phyloP scores from a whole-genome alignment of 805 yeast species.

The Candida khao-thaluensis region DNA sequence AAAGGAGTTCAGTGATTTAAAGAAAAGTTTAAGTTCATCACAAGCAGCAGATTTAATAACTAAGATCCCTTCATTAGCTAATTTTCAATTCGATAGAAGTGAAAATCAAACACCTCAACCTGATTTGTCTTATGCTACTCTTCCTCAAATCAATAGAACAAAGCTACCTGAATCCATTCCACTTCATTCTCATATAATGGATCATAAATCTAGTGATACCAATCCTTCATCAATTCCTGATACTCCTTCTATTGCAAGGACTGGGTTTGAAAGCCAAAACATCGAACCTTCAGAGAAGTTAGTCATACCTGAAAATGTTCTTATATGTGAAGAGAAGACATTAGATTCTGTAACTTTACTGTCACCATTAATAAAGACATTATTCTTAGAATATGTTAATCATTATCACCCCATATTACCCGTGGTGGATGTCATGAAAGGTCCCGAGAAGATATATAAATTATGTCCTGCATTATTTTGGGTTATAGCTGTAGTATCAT shows the following conservation, averaged over 20 bases:
- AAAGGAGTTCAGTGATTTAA: constrained; percentile 68
- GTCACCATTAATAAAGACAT: constrained; percentile 56
- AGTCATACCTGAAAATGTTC: constrained; percentile 21
- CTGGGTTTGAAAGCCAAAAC: not conserved
- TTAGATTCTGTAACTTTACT: constrained; percentile 66
- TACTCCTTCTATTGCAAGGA: constrained; percentile 26
- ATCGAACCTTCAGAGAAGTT: constrained; percentile 9
- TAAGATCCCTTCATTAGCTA: constrained; percentile 25
- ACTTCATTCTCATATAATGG: not conserved
- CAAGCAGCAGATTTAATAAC: constrained; percentile 32
- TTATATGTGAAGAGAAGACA: constrained; percentile 63
- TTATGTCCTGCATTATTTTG: constrained; percentile 89
- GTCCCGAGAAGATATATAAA: constrained; percentile 77
- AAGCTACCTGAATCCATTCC: constrained; percentile 7
- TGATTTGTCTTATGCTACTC: not conserved
- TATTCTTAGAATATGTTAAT: constrained; percentile 69
- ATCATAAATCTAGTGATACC: constrained; percentile 19
- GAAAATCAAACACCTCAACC: constrained; percentile 1
- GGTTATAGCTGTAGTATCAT: constrained; percentile 85
- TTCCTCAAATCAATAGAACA: not conserved
- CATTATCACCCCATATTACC: constrained; percentile 85
- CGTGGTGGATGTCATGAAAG: constrained; percentile 75
- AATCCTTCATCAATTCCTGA: constrained; percentile 26
- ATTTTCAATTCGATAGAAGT: constrained; percentile 8
- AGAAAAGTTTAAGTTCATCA: constrained; percentile 46